phyloP scores from a whole-genome alignment of 768 basidiomycete species.

The Leccinum sublutescens region DNA sequence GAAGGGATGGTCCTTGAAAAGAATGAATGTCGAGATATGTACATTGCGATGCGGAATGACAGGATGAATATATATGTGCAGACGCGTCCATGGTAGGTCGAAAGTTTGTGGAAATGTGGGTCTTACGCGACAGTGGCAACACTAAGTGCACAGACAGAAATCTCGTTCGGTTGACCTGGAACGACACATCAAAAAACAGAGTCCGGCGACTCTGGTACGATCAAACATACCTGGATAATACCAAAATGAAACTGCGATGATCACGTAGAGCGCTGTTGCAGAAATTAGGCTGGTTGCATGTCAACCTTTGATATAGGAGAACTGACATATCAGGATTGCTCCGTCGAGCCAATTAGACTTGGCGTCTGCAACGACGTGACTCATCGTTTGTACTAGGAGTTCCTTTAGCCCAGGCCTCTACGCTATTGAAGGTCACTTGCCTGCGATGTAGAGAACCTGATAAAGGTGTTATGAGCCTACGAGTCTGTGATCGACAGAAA shows the following conservation, averaged over 20 bases:
- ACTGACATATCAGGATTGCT: slow-evolving; percentile 63
- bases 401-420: slow-evolving; percentile 21
- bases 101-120: not conserved
- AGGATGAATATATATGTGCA: slow-evolving; percentile 1
- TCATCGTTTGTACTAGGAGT: slow-evolving; percentile 73
- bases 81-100: slow-evolving; percentile 5
- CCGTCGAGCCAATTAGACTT: slow-evolving; percentile 87
- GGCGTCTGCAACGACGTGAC: slow-evolving; percentile 77
- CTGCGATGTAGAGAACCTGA: slow-evolving; percentile 39
- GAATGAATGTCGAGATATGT: slow-evolving; percentile 13
- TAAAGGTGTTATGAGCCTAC: slow-evolving; percentile 3
- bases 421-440: slow-evolving; percentile 34
- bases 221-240: slow-evolving; percentile 43
- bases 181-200: not conserved
- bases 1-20: slow-evolving; percentile 11
- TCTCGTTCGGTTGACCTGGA: slow-evolving; percentile 26
- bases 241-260: slow-evolving; percentile 71
- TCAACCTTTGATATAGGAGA: not conserved
- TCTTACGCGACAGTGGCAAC: slow-evolving; percentile 1
- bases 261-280: slow-evolving; percentile 58
- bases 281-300: not conserved
- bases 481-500: not conserved
- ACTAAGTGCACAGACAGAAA: slow-evolving; percentile 15
- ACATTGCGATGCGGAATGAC: slow-evolving; percentile 15
- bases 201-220: not conserved